Evolutionary conservation across 345 rosid genomes (phyloP).

Genomic region (Hevea brasiliensis): DNA sequence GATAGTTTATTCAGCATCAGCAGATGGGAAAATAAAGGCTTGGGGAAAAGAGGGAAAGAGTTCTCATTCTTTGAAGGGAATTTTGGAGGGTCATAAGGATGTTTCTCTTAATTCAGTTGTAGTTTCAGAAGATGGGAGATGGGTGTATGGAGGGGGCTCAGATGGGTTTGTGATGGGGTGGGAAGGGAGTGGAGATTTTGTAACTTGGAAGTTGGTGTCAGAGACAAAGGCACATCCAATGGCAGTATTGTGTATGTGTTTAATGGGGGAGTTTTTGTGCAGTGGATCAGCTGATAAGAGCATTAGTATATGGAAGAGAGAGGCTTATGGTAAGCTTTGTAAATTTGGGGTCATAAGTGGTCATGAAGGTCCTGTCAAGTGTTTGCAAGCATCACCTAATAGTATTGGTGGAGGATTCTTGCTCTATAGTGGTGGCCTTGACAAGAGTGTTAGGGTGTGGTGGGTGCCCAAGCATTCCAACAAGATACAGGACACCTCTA

Average conservation of each 20-base stretch:
- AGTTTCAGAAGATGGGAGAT: conserved; percentile 34
- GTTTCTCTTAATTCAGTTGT: conserved; percentile 32
- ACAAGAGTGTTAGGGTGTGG: conserved; percentile 35
- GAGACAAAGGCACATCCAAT: conserved; percentile 46
- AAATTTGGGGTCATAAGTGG: conserved; percentile 21
- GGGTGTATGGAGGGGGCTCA: conserved; percentile 38
- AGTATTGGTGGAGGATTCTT: conserved; percentile 30
- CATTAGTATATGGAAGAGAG: conserved; percentile 33
- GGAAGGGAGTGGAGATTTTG: conserved; percentile 23
- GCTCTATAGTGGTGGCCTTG: conserved; percentile 37
- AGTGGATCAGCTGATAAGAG: conserved; percentile 40
- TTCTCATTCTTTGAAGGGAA: conserved; percentile 46
- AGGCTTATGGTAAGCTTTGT: conserved; percentile 25
- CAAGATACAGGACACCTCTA: neutral
- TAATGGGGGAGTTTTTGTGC: conserved; percentile 23
- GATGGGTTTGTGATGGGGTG: conserved; percentile 37
- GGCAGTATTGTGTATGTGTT: conserved; percentile 34
- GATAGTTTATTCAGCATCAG: conserved; percentile 31
- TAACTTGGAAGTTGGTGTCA: conserved; percentile 33
- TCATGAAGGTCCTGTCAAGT: conserved; percentile 37
- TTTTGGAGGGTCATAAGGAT: conserved; percentile 54
- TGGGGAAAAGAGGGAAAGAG: conserved; percentile 26
- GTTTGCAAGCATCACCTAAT: conserved; percentile 29
- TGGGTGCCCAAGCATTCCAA: conserved; percentile 46
- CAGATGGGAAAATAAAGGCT: conserved; percentile 35